Conservation (phyloP, 2,329 filamentous ascomycete genomes). For the Periconia sp. region DNA sequence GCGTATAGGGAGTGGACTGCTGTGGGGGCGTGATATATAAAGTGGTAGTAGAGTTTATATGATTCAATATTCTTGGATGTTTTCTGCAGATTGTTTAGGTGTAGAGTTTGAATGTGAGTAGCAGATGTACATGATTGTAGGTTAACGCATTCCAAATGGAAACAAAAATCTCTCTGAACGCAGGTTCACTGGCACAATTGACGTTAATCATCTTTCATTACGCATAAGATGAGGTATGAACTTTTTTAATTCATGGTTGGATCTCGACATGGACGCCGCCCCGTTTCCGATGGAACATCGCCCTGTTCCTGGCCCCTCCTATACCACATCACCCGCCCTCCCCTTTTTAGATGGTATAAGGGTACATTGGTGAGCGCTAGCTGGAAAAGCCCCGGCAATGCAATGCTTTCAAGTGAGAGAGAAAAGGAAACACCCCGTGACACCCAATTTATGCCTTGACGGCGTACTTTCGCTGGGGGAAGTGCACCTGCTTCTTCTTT, state of each 20-base stretch:
- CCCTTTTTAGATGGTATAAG: constrained; percentile 39
- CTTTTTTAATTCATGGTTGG: constrained; percentile 43
- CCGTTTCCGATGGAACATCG: constrained; percentile 42
- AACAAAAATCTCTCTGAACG: neutral
- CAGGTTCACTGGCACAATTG: neutral
- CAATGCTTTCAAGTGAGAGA: constrained; percentile 45
- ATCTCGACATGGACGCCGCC: constrained; percentile 45
- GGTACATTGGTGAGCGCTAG: constrained; percentile 44
- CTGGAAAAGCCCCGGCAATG: constrained; percentile 44
- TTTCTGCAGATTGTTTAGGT: neutral
- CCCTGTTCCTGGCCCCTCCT: constrained; percentile 33
- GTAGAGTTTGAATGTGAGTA: no score
- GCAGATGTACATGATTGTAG: neutral
- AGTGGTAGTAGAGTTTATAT: neutral
- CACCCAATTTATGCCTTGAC: constrained; percentile 75
- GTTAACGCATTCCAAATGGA: neutral
- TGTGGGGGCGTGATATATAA: neutral
- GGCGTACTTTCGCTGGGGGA: constrained; percentile 98
- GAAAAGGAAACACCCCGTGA: constrained; percentile 38
- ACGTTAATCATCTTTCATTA: constrained; percentile 1
- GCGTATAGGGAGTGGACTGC: constrained; percentile 46
- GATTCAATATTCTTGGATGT: neutral
- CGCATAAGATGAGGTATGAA: constrained; percentile 26
- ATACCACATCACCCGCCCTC: constrained; percentile 29
- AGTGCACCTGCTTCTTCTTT: constrained; percentile 94